Conservation (phyloP, 2,329 filamentous ascomycete species). For the Verticillium dahliae region DNA sequence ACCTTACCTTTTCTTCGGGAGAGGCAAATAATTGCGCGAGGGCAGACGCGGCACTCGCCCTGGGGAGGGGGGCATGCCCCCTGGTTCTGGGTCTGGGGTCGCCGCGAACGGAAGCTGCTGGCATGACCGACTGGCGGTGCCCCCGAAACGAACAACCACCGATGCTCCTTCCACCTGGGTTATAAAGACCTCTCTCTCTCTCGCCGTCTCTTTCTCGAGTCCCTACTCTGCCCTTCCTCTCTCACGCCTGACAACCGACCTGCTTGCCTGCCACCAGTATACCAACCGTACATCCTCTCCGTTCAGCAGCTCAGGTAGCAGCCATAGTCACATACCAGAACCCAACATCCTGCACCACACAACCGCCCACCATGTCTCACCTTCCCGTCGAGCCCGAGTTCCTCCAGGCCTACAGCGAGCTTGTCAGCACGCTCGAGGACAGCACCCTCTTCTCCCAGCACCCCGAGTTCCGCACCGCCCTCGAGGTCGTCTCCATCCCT, state of each 20-base stretch:
- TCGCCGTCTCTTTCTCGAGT: neutral
- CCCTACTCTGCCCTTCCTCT: neutral
- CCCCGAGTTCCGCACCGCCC: constrained; percentile 89
- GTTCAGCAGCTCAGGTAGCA: neutral
- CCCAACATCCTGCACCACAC: neutral
- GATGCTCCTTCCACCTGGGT: neutral
- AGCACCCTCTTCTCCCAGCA: constrained; percentile 88
- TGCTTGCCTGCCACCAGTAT: neutral
- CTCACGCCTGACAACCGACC: neutral
- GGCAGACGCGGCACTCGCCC: neutral
- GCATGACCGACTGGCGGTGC: neutral
- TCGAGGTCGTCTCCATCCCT: constrained; percentile 80
- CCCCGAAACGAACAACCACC: neutral
- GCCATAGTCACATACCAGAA: neutral
- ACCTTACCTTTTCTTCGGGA: neutral
- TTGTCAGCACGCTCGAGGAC: constrained; percentile 89
- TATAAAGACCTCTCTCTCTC: neutral
- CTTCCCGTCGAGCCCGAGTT: constrained; percentile 90
- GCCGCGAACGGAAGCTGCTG: neutral
- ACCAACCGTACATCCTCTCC: neutral
- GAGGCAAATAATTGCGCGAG: neutral
- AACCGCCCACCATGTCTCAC: constrained; percentile 61
- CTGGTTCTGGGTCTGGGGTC: neutral
- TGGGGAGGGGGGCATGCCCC: neutral
- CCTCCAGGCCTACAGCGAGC: constrained; percentile 97